Evolutionary conservation across 495 filamentous ascomycete genomes (phyloP).

Genomic region (Xylaria telfairii): DNA sequence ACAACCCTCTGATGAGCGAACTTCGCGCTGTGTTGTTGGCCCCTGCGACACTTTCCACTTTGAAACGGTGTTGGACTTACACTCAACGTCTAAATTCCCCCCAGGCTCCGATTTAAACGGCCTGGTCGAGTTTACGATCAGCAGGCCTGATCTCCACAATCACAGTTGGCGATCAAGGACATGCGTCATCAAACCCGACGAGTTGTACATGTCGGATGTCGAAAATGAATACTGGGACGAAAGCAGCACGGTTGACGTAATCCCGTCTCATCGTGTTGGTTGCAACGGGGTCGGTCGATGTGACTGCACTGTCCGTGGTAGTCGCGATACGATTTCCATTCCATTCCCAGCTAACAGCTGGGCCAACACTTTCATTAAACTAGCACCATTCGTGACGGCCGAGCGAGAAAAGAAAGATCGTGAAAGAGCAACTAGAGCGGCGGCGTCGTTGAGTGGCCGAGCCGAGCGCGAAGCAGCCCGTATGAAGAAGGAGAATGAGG

Average conservation of each 20-base stretch:
- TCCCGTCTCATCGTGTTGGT: slow-evolving; percentile 46
- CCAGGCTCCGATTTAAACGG: slow-evolving; percentile 55
- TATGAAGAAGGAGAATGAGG: slow-evolving; percentile 40
- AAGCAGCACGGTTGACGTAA: slow-evolving; percentile 39
- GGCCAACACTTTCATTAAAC: slow-evolving; percentile 54
- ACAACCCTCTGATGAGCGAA: slow-evolving; percentile 40
- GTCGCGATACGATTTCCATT: slow-evolving; percentile 44
- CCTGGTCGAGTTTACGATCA: slow-evolving; percentile 55
- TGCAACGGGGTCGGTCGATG: slow-evolving; percentile 44
- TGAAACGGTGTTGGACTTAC: slow-evolving; percentile 53
- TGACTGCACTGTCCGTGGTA: slow-evolving; percentile 41
- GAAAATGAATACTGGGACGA: slow-evolving; percentile 43
- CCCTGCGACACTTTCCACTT: slow-evolving; percentile 61
- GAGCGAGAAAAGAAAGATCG: slow-evolving; percentile 38
- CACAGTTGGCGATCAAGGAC: slow-evolving; percentile 59
- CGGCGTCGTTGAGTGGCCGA: slow-evolving; percentile 30
- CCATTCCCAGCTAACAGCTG: slow-evolving; percentile 59
- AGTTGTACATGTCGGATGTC: slow-evolving; percentile 48
- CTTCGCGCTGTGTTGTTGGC: slow-evolving; percentile 39
- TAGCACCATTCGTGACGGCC: slow-evolving; percentile 49
- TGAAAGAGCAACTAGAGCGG: slow-evolving; percentile 30
- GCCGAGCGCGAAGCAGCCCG: slow-evolving; percentile 37
- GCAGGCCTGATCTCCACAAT: slow-evolving; percentile 47
- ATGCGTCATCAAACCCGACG: slow-evolving; percentile 53
- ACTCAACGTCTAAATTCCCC: slow-evolving; percentile 52